Base-by-base conservation (phyloP, 2,329 filamentous ascomycete species). In the Ceratocystis huliohia region DNA sequence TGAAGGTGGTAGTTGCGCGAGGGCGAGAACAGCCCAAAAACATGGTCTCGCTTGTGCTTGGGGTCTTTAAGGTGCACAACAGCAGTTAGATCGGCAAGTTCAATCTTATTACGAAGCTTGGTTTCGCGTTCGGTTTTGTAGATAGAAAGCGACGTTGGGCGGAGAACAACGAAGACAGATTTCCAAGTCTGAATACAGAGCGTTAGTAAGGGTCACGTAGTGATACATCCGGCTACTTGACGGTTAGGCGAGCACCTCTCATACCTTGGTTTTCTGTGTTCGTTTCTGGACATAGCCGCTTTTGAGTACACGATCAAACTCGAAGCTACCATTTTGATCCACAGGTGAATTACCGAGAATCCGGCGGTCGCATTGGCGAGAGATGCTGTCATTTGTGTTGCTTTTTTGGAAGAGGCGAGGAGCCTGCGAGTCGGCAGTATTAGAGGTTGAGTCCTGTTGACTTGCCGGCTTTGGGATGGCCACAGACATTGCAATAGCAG, bases 261-360 rank as follows among this genome's bases (percentile, higher is more conserved):
- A 66, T 76, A 91, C 90, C 86, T 95, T 96, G 68, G 93, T 97
- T 79, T 93, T 96, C 72, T 92, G 88, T 20, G 91, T 95, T 71
- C 93, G 85, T 77, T 96, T 96, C 73, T 88, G 83, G 48, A 96
- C 86, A 70, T 88, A 88, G 68, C 93, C 92, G 67, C 88, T 86
- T 78, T 96, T 97, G 75, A 97, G 83, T 66, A 97, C 89, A 63
- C 91, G 87, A 75, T 99, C 94, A 73, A 95, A 96, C 73, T 94
- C 92, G 75, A 96, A 99, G 75, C 91, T 94, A 69, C 94, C 94
- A 75, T 96, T 92, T 75, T 96, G 88, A 74, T 93, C 96, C 70
- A 97, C 91, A 3, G 91, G 90, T 37, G 90, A 94, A 17, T 86
- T 81, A 70, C 88, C 85, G 56, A 87, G 73, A 30, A 74, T 72